Conservation (phyloP, 2,329 filamentous ascomycete genomes). For the Trichoderma sp. region DNA sequence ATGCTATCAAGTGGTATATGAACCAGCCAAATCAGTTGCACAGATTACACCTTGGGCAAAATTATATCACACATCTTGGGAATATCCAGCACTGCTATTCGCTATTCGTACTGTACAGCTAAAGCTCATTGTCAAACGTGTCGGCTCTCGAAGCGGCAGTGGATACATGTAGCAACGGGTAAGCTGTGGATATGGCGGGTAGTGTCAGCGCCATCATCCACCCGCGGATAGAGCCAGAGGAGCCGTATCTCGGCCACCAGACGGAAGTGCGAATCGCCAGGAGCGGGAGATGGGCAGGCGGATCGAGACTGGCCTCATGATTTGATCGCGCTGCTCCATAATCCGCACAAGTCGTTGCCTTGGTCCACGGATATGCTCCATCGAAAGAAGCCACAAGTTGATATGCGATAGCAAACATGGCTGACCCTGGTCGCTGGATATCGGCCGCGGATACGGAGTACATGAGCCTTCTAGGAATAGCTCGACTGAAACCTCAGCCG, state of each 20-base stretch:
- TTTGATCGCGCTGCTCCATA: neutral
- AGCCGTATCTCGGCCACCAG: neutral
- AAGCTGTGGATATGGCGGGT: neutral
- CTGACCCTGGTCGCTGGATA: neutral
- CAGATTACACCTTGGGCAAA: neutral
- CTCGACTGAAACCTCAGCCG: slow-evolving; percentile 9
- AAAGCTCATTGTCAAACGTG: neutral
- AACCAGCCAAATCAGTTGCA: neutral
- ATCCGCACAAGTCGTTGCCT: neutral
- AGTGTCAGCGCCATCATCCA: neutral
- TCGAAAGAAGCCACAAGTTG: neutral
- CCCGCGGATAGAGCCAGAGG: slow-evolving; percentile 4
- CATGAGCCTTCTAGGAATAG: neutral
- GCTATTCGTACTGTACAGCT: neutral
- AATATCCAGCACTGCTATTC: neutral
- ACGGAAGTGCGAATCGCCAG: neutral
- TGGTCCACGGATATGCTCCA: neutral
- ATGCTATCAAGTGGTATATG: neutral
- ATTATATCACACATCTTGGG: neutral
- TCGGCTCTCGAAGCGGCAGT: neutral
- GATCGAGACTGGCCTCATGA: neutral
- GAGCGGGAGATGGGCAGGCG: neutral
- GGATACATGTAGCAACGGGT: neutral
- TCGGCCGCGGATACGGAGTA: neutral
- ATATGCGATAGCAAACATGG: neutral